Percentiles rank a stretch among this genome's conserved stretches.
These are phyloP conservation scores for Phytophthora multivora DNA, from an alignment of 352 stramenopile species.

Conservation along the genomic window DNA sequence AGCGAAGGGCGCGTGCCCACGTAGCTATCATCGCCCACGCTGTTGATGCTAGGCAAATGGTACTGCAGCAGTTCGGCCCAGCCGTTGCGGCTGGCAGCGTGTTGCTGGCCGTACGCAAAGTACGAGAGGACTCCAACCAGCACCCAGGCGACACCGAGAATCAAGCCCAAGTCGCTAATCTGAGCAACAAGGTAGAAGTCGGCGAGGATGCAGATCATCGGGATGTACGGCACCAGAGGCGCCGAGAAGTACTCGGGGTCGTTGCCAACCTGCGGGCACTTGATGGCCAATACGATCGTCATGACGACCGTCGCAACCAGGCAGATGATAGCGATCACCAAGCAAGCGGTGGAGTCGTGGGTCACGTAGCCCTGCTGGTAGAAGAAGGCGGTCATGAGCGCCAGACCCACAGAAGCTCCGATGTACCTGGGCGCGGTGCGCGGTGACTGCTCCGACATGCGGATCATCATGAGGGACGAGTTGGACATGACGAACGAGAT, in stretches of 20 bases:
- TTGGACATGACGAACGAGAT: conserved; percentile 79
- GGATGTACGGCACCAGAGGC: conserved; percentile 52
- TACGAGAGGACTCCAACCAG: conserved; percentile 47
- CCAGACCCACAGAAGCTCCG: conserved; percentile 22
- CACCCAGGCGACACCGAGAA: conserved; percentile 44
- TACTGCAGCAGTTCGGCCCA: conserved; percentile 48
- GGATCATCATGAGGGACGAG: conserved; percentile 52
- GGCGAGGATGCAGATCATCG: conserved; percentile 45
- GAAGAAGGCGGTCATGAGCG: conserved; percentile 38
- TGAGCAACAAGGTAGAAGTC: conserved; percentile 60
- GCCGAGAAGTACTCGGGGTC: conserved; percentile 40
- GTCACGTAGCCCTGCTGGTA: conserved; percentile 51
- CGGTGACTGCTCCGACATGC: conserved; percentile 43
- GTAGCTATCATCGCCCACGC: conserved; percentile 37
- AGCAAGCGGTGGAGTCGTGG: conserved; percentile 26
- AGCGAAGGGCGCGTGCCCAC: conserved; percentile 36
- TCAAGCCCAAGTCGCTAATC: conserved; percentile 45
- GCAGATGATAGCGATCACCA: conserved; percentile 42
- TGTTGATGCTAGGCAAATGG: conserved; percentile 32
- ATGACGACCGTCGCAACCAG: conserved; percentile 31
- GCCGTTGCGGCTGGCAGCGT: conserved; percentile 42
- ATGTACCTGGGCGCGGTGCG: conserved; percentile 41
- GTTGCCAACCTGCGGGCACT: conserved; percentile 43
- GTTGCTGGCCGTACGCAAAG: conserved; percentile 50
- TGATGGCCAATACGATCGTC: conserved; percentile 39